A percentile compares a stretch with the other conserved stretches of the same genome.
Evolutionary conservation across 2,329 filamentous ascomycete genomes (phyloP).

Genomic region (Ceratocystis colombiana): DNA sequence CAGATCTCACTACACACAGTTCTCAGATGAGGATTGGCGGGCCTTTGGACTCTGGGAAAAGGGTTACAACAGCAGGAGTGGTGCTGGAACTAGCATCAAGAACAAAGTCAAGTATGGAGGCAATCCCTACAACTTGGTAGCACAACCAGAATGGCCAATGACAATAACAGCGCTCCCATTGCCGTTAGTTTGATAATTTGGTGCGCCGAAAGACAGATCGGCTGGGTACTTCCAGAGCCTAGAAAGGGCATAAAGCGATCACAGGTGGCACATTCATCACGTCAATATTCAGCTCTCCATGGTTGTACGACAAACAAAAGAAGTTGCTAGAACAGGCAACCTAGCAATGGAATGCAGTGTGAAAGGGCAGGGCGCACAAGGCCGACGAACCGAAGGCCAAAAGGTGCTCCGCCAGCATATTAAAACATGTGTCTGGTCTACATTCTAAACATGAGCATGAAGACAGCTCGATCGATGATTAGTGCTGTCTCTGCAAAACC

Average conservation of each 20-base stretch:
- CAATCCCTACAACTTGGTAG: not conserved
- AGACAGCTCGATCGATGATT: not conserved
- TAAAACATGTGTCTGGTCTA: constrained; percentile 9
- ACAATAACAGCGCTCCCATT: constrained; percentile 13
- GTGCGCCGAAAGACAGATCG: not conserved
- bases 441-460: constrained; percentile 5
- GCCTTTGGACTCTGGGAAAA: no score
- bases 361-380: not conserved
- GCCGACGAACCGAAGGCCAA: not conserved
- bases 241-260: not conserved
- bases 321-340: not conserved
- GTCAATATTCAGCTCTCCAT: not conserved
- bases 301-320: not conserved
- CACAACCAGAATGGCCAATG: not conserved
- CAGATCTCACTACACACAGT: no score
- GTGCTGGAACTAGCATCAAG: not conserved
- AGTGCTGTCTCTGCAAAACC: not conserved
- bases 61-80: not conserved
- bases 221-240: no score
- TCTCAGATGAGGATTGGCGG: not conserved
- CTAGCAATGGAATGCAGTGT: not conserved
- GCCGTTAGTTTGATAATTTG: constrained; percentile 16
- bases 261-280: not conserved
- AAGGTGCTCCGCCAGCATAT: constrained; percentile 15
- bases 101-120: constrained; percentile 4